These are phyloP conservation scores for Gossypioides kirkii DNA, from an alignment of 345 rosid genomes.

Conservation along the genomic window DNA sequence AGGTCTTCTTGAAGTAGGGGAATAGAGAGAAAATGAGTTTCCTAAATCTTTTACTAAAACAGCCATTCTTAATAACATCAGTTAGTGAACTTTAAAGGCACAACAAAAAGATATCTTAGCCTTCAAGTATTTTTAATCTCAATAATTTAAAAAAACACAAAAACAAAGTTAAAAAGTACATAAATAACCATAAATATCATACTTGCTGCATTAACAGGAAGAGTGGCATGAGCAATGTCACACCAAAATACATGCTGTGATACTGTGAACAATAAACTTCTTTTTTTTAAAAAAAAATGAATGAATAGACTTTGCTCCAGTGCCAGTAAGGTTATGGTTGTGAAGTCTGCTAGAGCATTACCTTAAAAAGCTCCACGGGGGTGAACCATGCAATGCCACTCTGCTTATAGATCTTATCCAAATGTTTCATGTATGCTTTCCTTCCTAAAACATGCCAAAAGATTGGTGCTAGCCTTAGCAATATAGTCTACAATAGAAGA, in stretches of 20 bases:
- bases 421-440: conserved; percentile 67
- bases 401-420: conserved; percentile 82
- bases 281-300: neutral
- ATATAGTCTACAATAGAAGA: neutral
- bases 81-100: neutral
- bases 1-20: neutral
- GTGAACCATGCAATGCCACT: conserved; percentile 97
- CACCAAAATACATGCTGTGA: neutral
- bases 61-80: neutral
- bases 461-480: neutral
- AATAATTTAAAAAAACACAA: neutral
- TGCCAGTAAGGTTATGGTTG: neutral
- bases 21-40: neutral
- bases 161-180: neutral
- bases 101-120: too few species aligned
- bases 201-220: neutral
- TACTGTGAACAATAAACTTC: neutral
- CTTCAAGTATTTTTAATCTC: neutral
- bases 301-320: conserved; percentile 1
- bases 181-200: neutral
- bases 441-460: conserved; percentile 47
- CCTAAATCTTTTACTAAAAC: neutral
- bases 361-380: conserved; percentile 98
- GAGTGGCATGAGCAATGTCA: neutral
- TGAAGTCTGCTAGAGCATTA: conserved; percentile 14